Evolutionary conservation across 2,329 filamentous ascomycete genomes (phyloP).

Genomic region (Apiospora rasikravindrae): DNA sequence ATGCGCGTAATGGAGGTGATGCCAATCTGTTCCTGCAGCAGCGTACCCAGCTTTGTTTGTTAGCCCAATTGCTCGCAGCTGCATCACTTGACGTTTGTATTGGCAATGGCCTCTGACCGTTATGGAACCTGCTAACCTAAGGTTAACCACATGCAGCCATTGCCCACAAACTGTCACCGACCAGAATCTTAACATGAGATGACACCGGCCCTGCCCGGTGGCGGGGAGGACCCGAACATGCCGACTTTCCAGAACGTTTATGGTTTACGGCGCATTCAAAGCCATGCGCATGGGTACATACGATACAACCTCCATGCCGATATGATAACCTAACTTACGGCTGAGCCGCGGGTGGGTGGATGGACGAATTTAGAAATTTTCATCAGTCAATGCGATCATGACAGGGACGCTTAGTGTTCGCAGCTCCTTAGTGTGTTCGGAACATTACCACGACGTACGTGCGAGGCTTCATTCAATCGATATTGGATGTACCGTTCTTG

Average conservation of each 20-base stretch:
- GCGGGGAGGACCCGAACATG: not conserved
- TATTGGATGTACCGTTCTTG: not conserved
- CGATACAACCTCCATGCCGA: not conserved
- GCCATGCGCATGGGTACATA: not conserved
- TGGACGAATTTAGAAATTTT: not conserved
- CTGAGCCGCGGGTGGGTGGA: not conserved
- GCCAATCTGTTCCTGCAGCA: constrained; percentile 16
- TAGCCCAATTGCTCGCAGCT: not conserved
- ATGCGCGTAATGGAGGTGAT: not conserved
- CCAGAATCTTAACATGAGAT: not conserved
- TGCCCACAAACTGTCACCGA: not conserved
- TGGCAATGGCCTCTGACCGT: not conserved
- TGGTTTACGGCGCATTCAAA: not conserved
- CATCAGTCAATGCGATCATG: not conserved
- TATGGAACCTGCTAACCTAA: not conserved
- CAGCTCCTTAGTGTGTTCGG: not conserved
- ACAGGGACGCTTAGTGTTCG: not conserved
- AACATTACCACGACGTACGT: not conserved
- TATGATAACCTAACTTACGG: not conserved
- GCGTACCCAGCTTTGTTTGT: not conserved
- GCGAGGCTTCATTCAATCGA: not conserved
- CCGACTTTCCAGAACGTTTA: constrained; percentile 4
- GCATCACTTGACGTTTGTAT: not conserved
- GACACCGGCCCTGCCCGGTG: not conserved
- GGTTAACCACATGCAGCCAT: not conserved